A percentile compares a stretch with the other conserved stretches of the same genome.
Conservation (phyloP, 768 basidiomycete genomes). For the Boletus sensibilis region DNA sequence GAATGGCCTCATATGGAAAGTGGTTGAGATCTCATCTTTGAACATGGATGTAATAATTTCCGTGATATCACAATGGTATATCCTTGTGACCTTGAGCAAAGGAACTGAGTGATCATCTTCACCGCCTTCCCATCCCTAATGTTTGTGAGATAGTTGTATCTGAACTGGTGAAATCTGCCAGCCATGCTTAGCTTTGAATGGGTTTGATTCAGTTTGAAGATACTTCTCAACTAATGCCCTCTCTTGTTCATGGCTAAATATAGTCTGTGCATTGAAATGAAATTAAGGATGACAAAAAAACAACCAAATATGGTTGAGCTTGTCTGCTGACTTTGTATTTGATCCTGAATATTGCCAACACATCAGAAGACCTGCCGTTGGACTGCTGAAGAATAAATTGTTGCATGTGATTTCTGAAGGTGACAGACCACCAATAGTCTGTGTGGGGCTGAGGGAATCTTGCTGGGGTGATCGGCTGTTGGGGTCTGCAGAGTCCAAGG, state of each 20-base stretch:
- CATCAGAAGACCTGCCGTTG: not conserved
- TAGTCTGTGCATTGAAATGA: not conserved
- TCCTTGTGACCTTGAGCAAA: too few species aligned
- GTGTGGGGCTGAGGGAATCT: not conserved
- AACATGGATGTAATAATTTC: too few species aligned
- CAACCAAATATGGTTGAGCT: not conserved
- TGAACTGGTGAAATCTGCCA: too few species aligned
- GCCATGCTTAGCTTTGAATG: too few species aligned
- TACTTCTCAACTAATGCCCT: not conserved
- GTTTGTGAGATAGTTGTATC: too few species aligned
- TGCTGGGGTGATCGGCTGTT: not conserved
- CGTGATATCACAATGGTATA: too few species aligned
- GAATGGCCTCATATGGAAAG: too few species aligned
- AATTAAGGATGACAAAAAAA: not conserved
- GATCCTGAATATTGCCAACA: not conserved
- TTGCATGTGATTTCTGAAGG: not conserved
- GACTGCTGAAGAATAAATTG: not conserved
- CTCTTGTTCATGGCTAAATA: not conserved
- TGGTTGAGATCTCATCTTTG: too few species aligned
- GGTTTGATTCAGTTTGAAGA: too few species aligned
- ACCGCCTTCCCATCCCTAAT: too few species aligned
- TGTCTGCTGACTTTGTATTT: not conserved
- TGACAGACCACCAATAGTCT: too few species aligned
- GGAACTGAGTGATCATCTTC: too few species aligned
- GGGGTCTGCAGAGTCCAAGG: not conserved